phyloP scores from a whole-genome alignment of 192 early-diverging fungal genomes.

The Coemansia sp. region DNA sequence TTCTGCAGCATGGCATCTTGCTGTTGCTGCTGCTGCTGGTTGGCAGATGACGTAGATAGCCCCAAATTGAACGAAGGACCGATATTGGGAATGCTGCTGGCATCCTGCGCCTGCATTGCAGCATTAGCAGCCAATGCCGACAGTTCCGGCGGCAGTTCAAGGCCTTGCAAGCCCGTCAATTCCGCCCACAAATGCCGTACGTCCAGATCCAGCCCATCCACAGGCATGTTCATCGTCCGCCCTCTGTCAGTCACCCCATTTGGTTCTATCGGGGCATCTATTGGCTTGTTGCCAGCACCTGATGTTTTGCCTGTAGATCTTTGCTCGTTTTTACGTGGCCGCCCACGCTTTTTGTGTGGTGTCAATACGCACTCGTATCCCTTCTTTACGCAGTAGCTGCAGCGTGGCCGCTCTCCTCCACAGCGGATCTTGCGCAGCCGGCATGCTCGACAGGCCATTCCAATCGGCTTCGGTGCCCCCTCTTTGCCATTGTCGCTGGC shows the following conservation, averaged over 20 bases:
- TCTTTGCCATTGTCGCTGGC: neutral
- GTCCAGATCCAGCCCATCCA: conserved; percentile 30
- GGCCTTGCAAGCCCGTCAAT: conserved; percentile 33
- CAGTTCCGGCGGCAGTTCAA: conserved; percentile 37
- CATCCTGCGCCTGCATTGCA: conserved; percentile 16
- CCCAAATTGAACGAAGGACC: conserved; percentile 16
- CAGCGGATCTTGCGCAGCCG: conserved; percentile 52
- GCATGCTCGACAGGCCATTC: conserved; percentile 52
- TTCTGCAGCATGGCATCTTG: neutral
- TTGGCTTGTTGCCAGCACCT: neutral
- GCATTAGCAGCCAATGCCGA: conserved; percentile 28
- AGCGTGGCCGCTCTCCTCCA: conserved; percentile 50
- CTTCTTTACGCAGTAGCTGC: conserved; percentile 50
- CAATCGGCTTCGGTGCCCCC: conserved; percentile 20
- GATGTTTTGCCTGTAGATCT: neutral
- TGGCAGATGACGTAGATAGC: neutral
- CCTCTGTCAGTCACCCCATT: neutral
- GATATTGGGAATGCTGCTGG: conserved; percentile 9
- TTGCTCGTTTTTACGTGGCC: conserved; percentile 37
- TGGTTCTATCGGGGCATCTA: neutral
- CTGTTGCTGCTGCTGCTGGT: neutral
- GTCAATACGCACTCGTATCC: conserved; percentile 47
- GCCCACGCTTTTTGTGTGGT: conserved; percentile 50
- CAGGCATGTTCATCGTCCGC: neutral
- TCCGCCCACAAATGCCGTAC: conserved; percentile 42